Percentiles rank a stretch among this genome's conserved stretches.
Evolutionary conservation across 2,329 filamentous ascomycete species (phyloP).

Genomic region (Chaetoscypha palmicola): DNA sequence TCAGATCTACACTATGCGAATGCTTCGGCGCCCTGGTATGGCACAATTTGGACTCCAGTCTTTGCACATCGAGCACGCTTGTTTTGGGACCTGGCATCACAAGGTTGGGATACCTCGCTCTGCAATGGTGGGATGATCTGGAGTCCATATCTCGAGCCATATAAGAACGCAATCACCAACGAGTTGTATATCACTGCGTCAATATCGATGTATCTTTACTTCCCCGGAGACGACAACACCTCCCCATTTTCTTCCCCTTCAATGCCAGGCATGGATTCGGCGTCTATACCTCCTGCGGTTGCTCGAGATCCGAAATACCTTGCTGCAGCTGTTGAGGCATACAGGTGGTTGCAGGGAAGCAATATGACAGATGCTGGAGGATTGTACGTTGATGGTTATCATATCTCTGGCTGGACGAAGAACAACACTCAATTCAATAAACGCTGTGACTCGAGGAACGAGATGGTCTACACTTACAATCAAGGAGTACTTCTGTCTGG

Average conservation of each 20-base stretch:
- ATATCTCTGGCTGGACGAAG: conserved; percentile 58
- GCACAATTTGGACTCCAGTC: conserved; percentile 62
- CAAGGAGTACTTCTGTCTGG: conserved; percentile 85
- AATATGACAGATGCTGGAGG: conserved; percentile 75
- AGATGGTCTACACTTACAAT: conserved; percentile 94
- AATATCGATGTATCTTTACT: conserved; percentile 82
- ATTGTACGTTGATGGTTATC: conserved; percentile 81
- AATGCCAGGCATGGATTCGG: background rate
- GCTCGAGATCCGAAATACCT: conserved; percentile 56
- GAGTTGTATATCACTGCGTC: conserved; percentile 82
- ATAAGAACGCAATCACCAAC: conserved; percentile 97
- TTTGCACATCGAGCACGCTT: conserved; percentile 78
- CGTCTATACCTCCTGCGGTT: conserved; percentile 9
- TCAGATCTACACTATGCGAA: conserved; percentile 56
- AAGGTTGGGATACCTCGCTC: conserved; percentile 74
- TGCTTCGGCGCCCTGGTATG: conserved; percentile 56
- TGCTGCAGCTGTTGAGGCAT: conserved; percentile 66
- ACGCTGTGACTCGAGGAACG: conserved; percentile 71
- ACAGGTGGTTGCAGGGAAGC: conserved; percentile 70
- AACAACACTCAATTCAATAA: conserved; percentile 52
- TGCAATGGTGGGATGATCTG: conserved; percentile 88
- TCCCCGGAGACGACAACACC: conserved; percentile 70
- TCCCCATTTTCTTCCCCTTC: conserved; percentile 49
- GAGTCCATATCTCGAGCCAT: conserved; percentile 73
- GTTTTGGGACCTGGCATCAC: conserved; percentile 75